Evolutionary conservation across 2,329 filamentous ascomycete species (phyloP), one percentile per base, ranked within the genome.

Genomic region (Cadophora sp.): DNA sequence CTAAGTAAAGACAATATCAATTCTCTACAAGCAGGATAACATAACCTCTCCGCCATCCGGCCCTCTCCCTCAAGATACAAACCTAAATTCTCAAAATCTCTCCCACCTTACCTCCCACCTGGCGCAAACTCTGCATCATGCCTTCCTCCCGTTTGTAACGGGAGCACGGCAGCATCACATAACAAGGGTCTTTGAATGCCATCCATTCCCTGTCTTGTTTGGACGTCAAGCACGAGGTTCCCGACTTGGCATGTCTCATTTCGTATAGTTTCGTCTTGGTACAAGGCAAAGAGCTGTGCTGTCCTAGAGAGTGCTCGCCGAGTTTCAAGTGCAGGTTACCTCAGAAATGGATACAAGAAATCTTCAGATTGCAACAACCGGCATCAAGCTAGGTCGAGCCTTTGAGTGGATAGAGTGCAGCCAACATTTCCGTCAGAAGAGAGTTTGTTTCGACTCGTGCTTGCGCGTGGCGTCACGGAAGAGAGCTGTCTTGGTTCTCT

Each of bases 191-290:
- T 34, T 34, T 34, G 11, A 11, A n/a, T n/a, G n/a, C n/a, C 43
- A 6, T 2, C 43, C 43, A n/a, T 12, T 12, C 14, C 4, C 19
- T 58, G 55, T 58, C 55, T 58, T 37, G 31, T 40, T 40, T 24
- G 19, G 6, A 16, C 40, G 22, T 58, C 55, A 58, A 58, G 31
- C 55, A 58, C 55, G 55, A 37, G 55, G 29, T 6, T 40, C n/a
- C 2, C 14, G 31, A 14, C 6, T 14, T 40, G n/a, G 8, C 4
- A 7, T 58, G 31, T 40, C 27, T 31, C 11, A 11, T 22, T 48
- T 48, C 19, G 43, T n/a, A n/a, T n/a, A n/a, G n/a, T n/a, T 48
- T 22, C n/a, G 43, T 48, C 19, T 48, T 48, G 9, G 19, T 22
- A 8, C 19, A 6, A 48, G n/a, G 6, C 6, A 6, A 48, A 9